Base-by-base conservation (phyloP, 1,284 basidiomycete genomes). In the Coniferiporia weirii region DNA sequence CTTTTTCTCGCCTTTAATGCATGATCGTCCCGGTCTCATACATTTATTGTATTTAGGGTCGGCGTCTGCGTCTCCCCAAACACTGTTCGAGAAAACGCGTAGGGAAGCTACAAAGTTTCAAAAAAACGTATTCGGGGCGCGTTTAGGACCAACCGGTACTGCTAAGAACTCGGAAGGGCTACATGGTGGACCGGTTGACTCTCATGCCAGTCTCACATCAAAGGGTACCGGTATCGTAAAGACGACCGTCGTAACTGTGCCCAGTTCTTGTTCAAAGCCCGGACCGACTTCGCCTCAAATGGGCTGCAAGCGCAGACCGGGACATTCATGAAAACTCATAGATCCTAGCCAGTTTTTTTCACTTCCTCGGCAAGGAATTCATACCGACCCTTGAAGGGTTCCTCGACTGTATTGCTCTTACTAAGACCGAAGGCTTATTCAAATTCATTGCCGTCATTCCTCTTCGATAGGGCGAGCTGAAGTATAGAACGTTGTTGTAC, bases 41-140 rank as follows among this genome's bases (percentile, higher is more conserved):
- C 34, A 40, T 61, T 53, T 62, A 48, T 62, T 58, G 36, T 63
- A 46, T 57, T 32, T 64, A 86, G 84, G 84, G 82, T 76, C 75
- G 47, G 67, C 22, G 1, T 62, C 70, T 43, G 63, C 70, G 47
- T 80, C 77, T 63, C 83, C 84, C 17, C 89, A 85, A 73, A 79
- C 84, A 9, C 74, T 91, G 10, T 83, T 91, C 64, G 85, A 91
- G 73, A 90, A 88, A 73, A 85, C 89, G 7, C 79, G 80, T 61
- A 75, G 76, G 36, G 84, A 89, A 66, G 84, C 87, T 12, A 83
- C 80, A 44, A 86, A 81, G 66, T 70, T 86, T 48, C 84, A 84
- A 68, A 83, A 80, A 68, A 79, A 79, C 35, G 71, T 86, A 64
- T 87, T 82, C 66, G 73, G 74, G 52, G 70, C 78, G 54, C 79